Evolutionary conservation across 805 yeast species (phyloP).

Genomic region (Candida sithepensis): DNA sequence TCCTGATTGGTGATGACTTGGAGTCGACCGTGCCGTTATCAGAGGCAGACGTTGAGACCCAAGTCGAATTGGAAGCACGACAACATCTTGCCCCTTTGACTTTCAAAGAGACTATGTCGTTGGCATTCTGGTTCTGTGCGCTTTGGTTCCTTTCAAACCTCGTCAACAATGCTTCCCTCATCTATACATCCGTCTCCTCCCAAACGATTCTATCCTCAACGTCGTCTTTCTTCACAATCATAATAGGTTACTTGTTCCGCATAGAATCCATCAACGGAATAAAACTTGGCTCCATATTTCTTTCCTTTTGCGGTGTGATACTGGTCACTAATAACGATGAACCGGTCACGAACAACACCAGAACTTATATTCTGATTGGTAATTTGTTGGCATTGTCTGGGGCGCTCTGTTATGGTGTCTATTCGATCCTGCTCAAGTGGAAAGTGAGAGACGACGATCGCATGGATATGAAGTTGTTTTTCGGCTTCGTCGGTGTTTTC

Average conservation of each 20-base stretch:
- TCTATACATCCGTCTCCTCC: constrained; percentile 88
- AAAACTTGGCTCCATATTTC: constrained; percentile 66
- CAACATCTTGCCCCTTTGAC: constrained; percentile 27
- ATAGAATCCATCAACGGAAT: constrained; percentile 64
- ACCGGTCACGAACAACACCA: constrained; percentile 32
- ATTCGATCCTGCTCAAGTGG: constrained; percentile 78
- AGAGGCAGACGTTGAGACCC: neutral
- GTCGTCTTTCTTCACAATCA: constrained; percentile 85
- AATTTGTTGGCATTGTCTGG: constrained; percentile 78
- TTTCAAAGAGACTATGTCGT: constrained; percentile 59
- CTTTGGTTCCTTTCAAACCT: constrained; percentile 91
- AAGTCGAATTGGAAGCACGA: neutral
- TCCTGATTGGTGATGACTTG: neutral
- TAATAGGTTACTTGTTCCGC: constrained; percentile 70
- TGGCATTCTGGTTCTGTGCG: constrained; percentile 78
- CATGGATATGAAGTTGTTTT: constrained; percentile 81
- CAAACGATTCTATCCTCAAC: constrained; percentile 93
- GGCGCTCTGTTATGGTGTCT: constrained; percentile 87
- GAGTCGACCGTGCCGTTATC: neutral
- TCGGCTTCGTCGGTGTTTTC: constrained; percentile 92
- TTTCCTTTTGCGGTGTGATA: constrained; percentile 75
- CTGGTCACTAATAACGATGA: constrained; percentile 70
- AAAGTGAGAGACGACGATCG: constrained; percentile 70
- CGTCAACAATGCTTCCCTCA: constrained; percentile 80
- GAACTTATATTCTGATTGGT: constrained; percentile 47